Evolutionary conservation across 2,329 filamentous ascomycete genomes (phyloP), one percentile per base, ranked within the genome.

Genomic region (Hypomyces rosellus): DNA sequence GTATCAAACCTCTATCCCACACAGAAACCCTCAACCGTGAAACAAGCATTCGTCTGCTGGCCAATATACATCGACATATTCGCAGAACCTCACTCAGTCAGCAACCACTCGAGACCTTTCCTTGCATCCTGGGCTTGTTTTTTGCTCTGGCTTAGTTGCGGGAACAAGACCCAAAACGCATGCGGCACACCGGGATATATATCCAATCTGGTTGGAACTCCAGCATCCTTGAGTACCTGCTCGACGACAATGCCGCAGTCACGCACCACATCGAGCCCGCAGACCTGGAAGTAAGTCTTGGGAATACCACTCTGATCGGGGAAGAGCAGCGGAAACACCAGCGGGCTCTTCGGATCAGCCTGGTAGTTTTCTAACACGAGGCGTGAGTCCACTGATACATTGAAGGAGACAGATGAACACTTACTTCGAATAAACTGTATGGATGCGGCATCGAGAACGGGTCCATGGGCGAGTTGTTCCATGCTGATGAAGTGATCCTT

Each of bases 271-370:
- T 68, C 65, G 11, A 63, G 44, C 2, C 63, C 64, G 30, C 59
- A 66, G 6, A 56, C 55, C 39, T 66, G 64, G 16, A 67, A 65
- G 45, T 66, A 68, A 7, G 64, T 65, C 53, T 57, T 65, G 11
- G 62, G 64, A 13, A 65, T 53, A 2, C 55, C 54, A 4, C 40
- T 53, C 40, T 58, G 56, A 13, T 58, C 54, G 4, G 56, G 51
- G 4, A 56, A 58, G 13, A 49, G 45, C n/a, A 65, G 40, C 2
- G 65, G 62, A 12, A 57, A 61, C 12, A 56, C 61, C 2, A 63
- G 48, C 15, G 62, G 61, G 43, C 56, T 62, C 11, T 20, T 56
- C 8, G 49, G 48, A 14, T 61, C 59, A 7, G 59, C 56, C 33
- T 61, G 60, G 46, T 67, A 63, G 7, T 55, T 55, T 15, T 56